Conservation (phyloP, 2,329 filamentous ascomycete genomes). For the Calonectria henricotiae region DNA sequence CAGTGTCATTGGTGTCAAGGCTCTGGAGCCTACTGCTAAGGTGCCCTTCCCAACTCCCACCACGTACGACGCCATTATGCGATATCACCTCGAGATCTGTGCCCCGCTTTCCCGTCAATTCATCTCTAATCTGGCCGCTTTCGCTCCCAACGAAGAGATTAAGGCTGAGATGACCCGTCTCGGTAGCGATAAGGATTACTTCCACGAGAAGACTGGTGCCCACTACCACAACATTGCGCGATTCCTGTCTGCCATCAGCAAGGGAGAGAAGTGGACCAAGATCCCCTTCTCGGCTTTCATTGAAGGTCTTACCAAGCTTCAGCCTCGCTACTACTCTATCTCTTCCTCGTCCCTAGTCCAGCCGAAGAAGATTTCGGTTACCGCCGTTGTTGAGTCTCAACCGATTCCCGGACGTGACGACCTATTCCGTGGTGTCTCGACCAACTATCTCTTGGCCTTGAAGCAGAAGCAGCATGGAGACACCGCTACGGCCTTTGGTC, state of each 20-base stretch:
- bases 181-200: slow-evolving; percentile 95
- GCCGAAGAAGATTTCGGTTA: slow-evolving; percentile 95
- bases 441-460: slow-evolving; percentile 94
- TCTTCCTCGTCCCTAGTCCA: slow-evolving; percentile 96
- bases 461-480: slow-evolving; percentile 98
- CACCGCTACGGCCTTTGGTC: slow-evolving; percentile 81
- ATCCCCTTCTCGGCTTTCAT: slow-evolving; percentile 96
- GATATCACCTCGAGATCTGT: slow-evolving; percentile 98
- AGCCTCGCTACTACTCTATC: slow-evolving; percentile 99
- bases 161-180: slow-evolving; percentile 93
- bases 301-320: slow-evolving; percentile 93
- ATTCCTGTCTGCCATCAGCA: slow-evolving; percentile 81
- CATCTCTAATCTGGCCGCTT: slow-evolving; percentile 87
- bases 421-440: slow-evolving; percentile 91
- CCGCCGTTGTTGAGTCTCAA: slow-evolving; percentile 92
- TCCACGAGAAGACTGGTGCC: slow-evolving; percentile 86
- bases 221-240: slow-evolving; percentile 93
- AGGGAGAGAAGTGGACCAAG: slow-evolving; percentile 83
- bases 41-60: slow-evolving; percentile 98
- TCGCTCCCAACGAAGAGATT: slow-evolving; percentile 86
- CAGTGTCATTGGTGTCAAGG: slow-evolving; percentile 89
- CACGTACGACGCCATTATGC: slow-evolving; percentile 92
- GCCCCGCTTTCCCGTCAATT: slow-evolving; percentile 98
- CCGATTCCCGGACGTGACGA: slow-evolving; percentile 84
- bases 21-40: slow-evolving; percentile 94